Base-by-base conservation (phyloP, 106 monocot genomes). In the Dioscorea zingiberensis region DNA sequence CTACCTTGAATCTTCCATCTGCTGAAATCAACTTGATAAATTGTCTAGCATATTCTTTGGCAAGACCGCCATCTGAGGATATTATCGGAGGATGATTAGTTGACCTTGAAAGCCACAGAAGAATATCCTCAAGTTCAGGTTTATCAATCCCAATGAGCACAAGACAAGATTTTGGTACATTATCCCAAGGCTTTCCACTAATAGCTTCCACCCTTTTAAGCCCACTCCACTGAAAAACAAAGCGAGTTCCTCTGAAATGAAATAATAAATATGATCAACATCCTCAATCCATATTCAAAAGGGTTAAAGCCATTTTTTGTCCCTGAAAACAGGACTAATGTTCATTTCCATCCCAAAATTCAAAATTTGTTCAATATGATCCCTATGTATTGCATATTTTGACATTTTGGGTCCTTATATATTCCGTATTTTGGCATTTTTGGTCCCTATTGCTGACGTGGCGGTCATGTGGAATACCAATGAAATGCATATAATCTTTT, bases 161-260 rank as follows among this genome's bases (percentile, higher is more conserved):
- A 66, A 82, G 69, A 65, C 73, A 74, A 16, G 82, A 60, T 69
- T 74, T 77, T 62, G 73, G 82, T 59, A 73, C 58, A 65, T 56
- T 61, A 48, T 82, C 77, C 82, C 82, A 82, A 22, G 69, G 73
- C 44, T 62, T 58, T 66, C 73, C 76, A 59, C 82, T 70, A 60
- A 82, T 22, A 66, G 73, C 77, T 66, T 82, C 82, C 61, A 82
- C 73, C 61, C 77, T 82, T 70, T 82, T 82, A 67, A 77, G 47
- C 26, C 82, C 82, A 77, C 82, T 82, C 82, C 82, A 82, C 69
- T 82, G 82, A 30, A 82, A 77, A 59, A 77, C 60, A 82, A 70
- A 82, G 21, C 73, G 82, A 21, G 60, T 69, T 74, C 58, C 65
- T 70, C 82, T 82, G 62, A 48, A 74, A 73, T 15, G 25, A 60